Conservation (phyloP, 2,329 filamentous ascomycete genomes). For the Metarhizium robertsii region DNA sequence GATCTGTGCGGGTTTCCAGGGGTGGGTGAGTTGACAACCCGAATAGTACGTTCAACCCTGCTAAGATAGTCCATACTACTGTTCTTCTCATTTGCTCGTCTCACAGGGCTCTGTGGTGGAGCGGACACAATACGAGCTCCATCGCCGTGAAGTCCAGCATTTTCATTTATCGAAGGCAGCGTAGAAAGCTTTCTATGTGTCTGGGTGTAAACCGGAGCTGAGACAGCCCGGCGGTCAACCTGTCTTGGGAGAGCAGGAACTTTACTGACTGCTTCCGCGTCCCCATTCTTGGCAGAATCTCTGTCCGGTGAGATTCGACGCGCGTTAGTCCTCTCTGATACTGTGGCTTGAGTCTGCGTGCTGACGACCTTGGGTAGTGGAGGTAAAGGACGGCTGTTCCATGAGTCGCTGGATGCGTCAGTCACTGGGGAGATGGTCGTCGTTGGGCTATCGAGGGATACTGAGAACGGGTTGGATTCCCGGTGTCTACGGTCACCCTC, state of each 20-base stretch:
- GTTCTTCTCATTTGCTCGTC: conserved; percentile 20
- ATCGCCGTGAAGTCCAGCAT: conserved; percentile 19
- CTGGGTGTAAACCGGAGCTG: conserved; percentile 39
- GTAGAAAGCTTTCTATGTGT: conserved; percentile 26
- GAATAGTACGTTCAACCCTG: conserved; percentile 41
- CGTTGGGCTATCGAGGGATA: conserved; percentile 26
- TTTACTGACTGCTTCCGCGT: conserved; percentile 16
- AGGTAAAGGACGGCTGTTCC: conserved; percentile 42
- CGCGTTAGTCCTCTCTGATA: conserved; percentile 11
- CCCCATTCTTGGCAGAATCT: conserved; percentile 11
- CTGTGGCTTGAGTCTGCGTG: conserved; percentile 10
- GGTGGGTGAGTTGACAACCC: conserved; percentile 42
- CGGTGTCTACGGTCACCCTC: conserved; percentile 21
- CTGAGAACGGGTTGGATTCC: conserved; percentile 32
- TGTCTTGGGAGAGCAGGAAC: conserved; percentile 23
- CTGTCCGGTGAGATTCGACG: conserved; percentile 17
- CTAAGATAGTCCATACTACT: conserved; percentile 35
- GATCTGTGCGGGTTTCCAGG: conserved; percentile 22
- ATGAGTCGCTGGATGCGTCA: conserved; percentile 24
- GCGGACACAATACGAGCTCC: conserved; percentile 38
- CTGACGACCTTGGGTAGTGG: conserved; percentile 31
- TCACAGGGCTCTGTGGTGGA: conserved; percentile 27
- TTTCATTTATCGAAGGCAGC: conserved; percentile 42
- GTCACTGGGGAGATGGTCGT: conserved; percentile 17
- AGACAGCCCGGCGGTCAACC: conserved; percentile 36